Conservation (phyloP, 1,284 basidiomycete species). For the Malassezia slooffiae region DNA sequence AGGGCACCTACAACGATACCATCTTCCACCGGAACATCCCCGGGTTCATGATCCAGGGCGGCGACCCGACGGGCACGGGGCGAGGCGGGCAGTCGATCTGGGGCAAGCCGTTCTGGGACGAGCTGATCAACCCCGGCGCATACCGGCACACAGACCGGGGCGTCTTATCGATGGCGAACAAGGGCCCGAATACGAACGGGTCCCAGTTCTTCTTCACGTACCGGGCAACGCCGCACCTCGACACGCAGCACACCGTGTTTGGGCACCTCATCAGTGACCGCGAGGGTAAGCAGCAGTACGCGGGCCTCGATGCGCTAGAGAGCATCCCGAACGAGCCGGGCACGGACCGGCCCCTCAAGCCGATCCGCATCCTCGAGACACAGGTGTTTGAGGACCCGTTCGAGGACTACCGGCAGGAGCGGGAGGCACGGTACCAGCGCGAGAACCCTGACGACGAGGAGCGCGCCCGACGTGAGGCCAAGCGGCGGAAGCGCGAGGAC, state of each 20-base stretch:
- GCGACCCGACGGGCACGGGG: conserved; percentile 91
- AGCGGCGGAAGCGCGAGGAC: conserved; percentile 28
- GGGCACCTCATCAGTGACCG: conserved; percentile 84
- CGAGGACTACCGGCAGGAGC: conserved; percentile 22
- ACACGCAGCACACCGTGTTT: conserved; percentile 83
- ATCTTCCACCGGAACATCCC: conserved; percentile 85
- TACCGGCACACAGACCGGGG: conserved; percentile 31
- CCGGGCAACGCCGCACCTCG: conserved; percentile 56
- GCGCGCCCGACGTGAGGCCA: conserved; percentile 20
- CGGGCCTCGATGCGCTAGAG: conserved; percentile 70
- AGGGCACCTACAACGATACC: conserved; percentile 78
- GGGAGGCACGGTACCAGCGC: conserved; percentile 16
- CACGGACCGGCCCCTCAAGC: conserved; percentile 72
- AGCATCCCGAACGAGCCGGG: conserved; percentile 66
- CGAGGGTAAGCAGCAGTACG: conserved; percentile 48
- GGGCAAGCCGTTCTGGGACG: conserved; percentile 89
- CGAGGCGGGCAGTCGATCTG: conserved; percentile 85
- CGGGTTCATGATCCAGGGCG: conserved; percentile 96
- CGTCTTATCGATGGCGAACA: conserved; percentile 42
- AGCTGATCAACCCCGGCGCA: conserved; percentile 54
- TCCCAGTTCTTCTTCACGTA: conserved; percentile 41
- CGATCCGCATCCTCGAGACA: conserved; percentile 54
- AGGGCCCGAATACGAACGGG: conserved; percentile 35
- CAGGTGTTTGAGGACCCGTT: conserved; percentile 38
- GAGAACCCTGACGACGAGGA: conserved; percentile 27